phyloP scores from a whole-genome alignment of 345 rosid species.

The Hibiscus tridactylites region DNA sequence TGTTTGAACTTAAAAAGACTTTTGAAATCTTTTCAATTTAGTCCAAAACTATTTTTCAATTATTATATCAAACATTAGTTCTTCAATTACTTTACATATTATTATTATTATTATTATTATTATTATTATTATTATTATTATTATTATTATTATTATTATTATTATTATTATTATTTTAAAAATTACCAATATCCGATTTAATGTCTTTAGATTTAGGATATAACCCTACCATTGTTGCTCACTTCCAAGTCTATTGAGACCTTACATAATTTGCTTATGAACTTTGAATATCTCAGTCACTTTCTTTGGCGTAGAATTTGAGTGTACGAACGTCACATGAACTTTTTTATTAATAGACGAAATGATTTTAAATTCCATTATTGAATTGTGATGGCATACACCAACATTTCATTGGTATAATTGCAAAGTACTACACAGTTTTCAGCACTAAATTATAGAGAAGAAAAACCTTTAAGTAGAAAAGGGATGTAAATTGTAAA shows the following conservation, averaged over 20 bases:
- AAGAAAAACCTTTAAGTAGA: background rate
- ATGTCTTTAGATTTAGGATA: too few species aligned
- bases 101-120: too few species aligned
- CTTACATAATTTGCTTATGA: background rate
- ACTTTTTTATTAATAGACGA: background rate
- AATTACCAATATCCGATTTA: too few species aligned
- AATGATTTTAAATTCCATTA: conserved; percentile 1
- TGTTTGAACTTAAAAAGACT: too few species aligned
- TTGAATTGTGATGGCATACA: conserved; percentile 10
- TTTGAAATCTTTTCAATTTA: too few species aligned
- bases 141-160: too few species aligned
- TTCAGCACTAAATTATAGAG: background rate
- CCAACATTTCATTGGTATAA: conserved; percentile 9
- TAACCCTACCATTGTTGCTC: background rate
- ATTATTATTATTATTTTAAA: too few species aligned
- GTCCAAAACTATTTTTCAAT: too few species aligned
- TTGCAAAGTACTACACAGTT: conserved; percentile 6
- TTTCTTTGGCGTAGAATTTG: conserved; percentile 10
- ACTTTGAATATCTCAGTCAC: conserved; percentile 7
- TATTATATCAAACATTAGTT: too few species aligned
- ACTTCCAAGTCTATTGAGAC: background rate
- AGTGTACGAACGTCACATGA: conserved; percentile 5
- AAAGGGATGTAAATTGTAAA: background rate
- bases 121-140: too few species aligned
- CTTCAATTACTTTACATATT: too few species aligned